phyloP scores from a whole-genome alignment of 2,329 filamentous ascomycete species.

The Ophiocordyceps polyrhachis-furcata region DNA sequence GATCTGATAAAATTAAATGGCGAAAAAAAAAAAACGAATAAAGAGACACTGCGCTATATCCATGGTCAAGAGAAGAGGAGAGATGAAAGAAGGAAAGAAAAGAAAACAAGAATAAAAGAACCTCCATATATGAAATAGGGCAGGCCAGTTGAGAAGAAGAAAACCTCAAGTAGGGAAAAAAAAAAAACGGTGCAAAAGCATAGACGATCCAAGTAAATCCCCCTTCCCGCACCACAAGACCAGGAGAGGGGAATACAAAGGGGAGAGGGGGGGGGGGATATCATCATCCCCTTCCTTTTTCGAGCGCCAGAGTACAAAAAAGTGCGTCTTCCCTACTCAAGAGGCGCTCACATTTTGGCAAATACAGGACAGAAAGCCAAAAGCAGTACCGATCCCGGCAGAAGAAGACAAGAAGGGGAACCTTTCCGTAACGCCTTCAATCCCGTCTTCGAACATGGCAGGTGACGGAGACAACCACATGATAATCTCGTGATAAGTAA shows the following conservation, averaged over 20 bases:
- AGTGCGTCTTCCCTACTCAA: too few relatives aligned
- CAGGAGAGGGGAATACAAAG: background rate
- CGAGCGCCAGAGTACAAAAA: too few relatives aligned
- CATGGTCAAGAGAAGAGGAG: background rate
- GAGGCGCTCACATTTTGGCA: too few relatives aligned
- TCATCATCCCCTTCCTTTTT: too few relatives aligned
- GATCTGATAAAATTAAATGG: background rate
- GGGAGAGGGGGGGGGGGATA: too few relatives aligned
- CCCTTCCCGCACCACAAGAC: background rate
- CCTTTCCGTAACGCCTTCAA: background rate
- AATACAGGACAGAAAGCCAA: background rate
- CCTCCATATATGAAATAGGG: background rate
- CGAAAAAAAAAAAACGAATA: background rate
- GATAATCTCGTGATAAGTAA: background rate
- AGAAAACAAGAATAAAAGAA: background rate
- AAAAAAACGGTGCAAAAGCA: background rate
- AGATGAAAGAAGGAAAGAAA: background rate
- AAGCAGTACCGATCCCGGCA: background rate
- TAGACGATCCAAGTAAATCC: background rate
- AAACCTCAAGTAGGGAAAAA: background rate
- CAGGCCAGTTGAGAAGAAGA: background rate
- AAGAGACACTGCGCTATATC: background rate
- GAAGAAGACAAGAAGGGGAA: background rate
- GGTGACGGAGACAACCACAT: background rate
- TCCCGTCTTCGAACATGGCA: background rate